Conservation (phyloP, 1,139 yeast genomes). For the Candida sp. region DNA sequence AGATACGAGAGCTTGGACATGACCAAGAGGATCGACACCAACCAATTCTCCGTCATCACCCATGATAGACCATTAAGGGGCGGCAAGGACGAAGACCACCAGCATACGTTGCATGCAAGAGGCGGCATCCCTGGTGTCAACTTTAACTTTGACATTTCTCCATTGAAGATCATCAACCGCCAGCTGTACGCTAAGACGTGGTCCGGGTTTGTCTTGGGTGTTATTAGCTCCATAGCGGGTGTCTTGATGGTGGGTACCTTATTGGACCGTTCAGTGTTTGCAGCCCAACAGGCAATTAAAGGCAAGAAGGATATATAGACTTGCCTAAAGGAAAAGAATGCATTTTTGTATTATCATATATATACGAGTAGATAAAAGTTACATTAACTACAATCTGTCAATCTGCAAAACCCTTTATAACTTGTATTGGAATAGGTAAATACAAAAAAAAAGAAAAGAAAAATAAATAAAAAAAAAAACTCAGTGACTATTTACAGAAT, state of each 20-base stretch:
- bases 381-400: background rate
- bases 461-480: background rate
- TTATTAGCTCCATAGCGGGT: slow-evolving; percentile 91
- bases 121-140: slow-evolving; percentile 95
- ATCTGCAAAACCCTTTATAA: background rate
- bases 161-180: slow-evolving; percentile 86
- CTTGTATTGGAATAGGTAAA: background rate
- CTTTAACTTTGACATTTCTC: slow-evolving; percentile 90
- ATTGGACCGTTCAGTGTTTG: slow-evolving; percentile 86
- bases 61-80: slow-evolving; percentile 88
- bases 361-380: too few species aligned
- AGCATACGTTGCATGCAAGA: slow-evolving; percentile 78
- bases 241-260: slow-evolving; percentile 92
- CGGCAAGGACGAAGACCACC: slow-evolving; percentile 91
- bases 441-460: background rate
- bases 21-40: slow-evolving; percentile 64
- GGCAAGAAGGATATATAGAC: slow-evolving; percentile 63
- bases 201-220: slow-evolving; percentile 86
- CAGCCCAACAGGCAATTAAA: slow-evolving; percentile 80
- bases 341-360: background rate
- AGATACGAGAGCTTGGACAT: slow-evolving; percentile 72
- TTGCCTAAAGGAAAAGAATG: background rate
- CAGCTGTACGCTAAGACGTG: slow-evolving; percentile 82
- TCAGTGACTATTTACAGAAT: slow-evolving; percentile 8
- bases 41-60: slow-evolving; percentile 89